phyloP scores from a whole-genome alignment of 2,329 filamentous ascomycete genomes.

The Xylariaceae sp. region DNA sequence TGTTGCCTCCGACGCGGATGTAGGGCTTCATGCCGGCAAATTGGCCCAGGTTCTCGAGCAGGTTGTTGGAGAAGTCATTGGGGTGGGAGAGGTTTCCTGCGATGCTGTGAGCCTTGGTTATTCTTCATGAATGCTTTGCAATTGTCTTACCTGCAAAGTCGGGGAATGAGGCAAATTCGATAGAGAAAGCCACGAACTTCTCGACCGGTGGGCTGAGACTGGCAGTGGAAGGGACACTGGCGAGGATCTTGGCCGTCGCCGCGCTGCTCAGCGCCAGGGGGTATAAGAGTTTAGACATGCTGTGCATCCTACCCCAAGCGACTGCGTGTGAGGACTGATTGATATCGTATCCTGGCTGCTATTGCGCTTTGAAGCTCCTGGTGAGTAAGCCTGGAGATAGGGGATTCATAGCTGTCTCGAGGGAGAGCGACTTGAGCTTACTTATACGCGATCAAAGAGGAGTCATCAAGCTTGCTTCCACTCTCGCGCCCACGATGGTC shows the following conservation, averaged over 20 bases:
- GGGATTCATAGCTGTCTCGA: background rate
- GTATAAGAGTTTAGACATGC: conserved; percentile 17
- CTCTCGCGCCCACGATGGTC: background rate
- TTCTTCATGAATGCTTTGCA: background rate
- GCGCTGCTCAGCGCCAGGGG: conserved; percentile 19
- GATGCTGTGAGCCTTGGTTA: conserved; percentile 7
- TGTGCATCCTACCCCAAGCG: background rate
- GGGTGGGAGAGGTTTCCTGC: conserved; percentile 41
- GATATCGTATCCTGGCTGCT: background rate
- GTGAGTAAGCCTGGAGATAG: background rate
- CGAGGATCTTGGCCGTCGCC: conserved; percentile 16
- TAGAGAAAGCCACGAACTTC: conserved; percentile 38
- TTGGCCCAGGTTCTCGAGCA: conserved; percentile 52
- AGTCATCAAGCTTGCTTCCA: background rate
- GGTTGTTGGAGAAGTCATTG: conserved; percentile 56
- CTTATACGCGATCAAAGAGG: background rate
- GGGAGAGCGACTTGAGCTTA: background rate
- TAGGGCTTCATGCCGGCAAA: conserved; percentile 53
- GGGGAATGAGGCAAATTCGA: conserved; percentile 38
- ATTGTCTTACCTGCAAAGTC: conserved; percentile 31
- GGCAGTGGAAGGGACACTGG: conserved; percentile 1
- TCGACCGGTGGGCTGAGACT: conserved; percentile 33
- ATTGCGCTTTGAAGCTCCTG: background rate
- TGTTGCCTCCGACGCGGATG: conserved; percentile 62
- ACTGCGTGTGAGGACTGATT: background rate